phyloP scores from a whole-genome alignment of 176 grass and related monocot genomes.

The Zoysia japonica region DNA sequence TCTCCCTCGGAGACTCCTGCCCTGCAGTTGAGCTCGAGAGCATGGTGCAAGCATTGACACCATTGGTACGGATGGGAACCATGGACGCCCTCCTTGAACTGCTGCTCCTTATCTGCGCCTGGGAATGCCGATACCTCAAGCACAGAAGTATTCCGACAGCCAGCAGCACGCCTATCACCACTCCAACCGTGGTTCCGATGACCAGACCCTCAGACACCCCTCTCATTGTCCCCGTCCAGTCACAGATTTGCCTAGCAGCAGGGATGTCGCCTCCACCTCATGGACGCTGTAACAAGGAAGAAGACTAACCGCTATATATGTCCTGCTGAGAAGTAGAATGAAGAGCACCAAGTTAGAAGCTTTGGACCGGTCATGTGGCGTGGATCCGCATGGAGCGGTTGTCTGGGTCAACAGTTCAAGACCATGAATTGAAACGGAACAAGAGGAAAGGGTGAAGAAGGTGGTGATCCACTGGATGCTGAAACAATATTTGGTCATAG shows the following conservation, averaged over 20 bases:
- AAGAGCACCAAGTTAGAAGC: constrained; percentile 32
- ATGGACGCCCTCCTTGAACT: constrained; percentile 79
- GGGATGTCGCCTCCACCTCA: constrained; percentile 38
- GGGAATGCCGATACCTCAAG: constrained; percentile 61
- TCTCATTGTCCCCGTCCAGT: constrained; percentile 36
- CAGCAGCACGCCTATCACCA: constrained; percentile 76
- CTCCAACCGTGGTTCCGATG: constrained; percentile 67
- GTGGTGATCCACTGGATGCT: background rate
- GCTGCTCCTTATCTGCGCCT: constrained; percentile 57
- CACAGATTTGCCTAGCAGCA: constrained; percentile 12
- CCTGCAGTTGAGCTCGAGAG: constrained; percentile 68
- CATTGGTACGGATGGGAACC: constrained; percentile 63
- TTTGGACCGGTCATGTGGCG: constrained; percentile 20
- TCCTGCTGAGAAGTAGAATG: constrained; percentile 42
- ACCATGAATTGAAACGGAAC: constrained; percentile 27
- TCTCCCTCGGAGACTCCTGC: constrained; percentile 57
- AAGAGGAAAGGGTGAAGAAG: background rate
- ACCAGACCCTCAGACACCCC: constrained; percentile 73
- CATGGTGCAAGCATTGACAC: constrained; percentile 47
- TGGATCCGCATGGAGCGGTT: constrained; percentile 7
- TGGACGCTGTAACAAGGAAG: constrained; percentile 31
- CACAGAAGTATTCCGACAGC: constrained; percentile 67
- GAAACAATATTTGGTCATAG: constrained; percentile 29
- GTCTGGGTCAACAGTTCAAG: constrained; percentile 40
- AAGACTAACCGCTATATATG: constrained; percentile 15